These are phyloP conservation scores for Phytophthora syringae DNA, from an alignment of 352 stramenopile genomes.

Conservation along the genomic window DNA sequence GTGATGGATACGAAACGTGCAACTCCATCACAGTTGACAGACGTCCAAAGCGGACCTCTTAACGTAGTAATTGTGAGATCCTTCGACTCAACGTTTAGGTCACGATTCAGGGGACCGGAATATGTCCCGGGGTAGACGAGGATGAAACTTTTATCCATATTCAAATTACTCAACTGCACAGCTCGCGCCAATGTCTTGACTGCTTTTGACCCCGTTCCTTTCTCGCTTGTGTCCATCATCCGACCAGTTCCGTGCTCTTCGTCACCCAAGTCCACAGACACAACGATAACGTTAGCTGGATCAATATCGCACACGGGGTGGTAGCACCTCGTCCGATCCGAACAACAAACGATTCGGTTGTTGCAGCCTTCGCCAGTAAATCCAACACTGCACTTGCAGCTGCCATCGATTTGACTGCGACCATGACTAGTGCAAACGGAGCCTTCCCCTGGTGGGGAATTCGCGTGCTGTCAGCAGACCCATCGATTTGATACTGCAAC, in stretches of 20 bases:
- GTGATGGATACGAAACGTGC: conserved; percentile 20
- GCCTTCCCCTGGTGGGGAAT: conserved; percentile 44
- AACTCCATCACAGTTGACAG: conserved; percentile 42
- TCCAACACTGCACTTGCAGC: conserved; percentile 66
- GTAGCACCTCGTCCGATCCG: conserved; percentile 40
- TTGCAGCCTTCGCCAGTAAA: conserved; percentile 75
- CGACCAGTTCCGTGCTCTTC: conserved; percentile 54
- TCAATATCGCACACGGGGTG: conserved; percentile 49
- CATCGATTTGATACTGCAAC: conserved; percentile 54
- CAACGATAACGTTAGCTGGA: conserved; percentile 47
- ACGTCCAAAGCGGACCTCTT: conserved; percentile 58
- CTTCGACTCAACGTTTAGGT: conserved; percentile 22
- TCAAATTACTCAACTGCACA: conserved; percentile 42
- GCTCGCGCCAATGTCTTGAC: conserved; percentile 52
- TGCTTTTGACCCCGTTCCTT: conserved; percentile 58
- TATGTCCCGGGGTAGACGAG: conserved; percentile 70
- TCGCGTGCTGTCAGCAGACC: not conserved
- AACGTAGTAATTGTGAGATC: conserved; percentile 48
- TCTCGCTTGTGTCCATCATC: conserved; percentile 63
- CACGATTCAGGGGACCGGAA: conserved; percentile 41
- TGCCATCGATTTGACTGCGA: conserved; percentile 32
- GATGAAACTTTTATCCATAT: conserved; percentile 42
- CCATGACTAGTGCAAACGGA: conserved; percentile 52
- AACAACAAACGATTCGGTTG: conserved; percentile 70
- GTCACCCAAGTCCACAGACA: conserved; percentile 61